These are phyloP conservation scores for Acacia melanoxylon DNA, from an alignment of 306 rosid genomes.

Conservation along the genomic window DNA sequence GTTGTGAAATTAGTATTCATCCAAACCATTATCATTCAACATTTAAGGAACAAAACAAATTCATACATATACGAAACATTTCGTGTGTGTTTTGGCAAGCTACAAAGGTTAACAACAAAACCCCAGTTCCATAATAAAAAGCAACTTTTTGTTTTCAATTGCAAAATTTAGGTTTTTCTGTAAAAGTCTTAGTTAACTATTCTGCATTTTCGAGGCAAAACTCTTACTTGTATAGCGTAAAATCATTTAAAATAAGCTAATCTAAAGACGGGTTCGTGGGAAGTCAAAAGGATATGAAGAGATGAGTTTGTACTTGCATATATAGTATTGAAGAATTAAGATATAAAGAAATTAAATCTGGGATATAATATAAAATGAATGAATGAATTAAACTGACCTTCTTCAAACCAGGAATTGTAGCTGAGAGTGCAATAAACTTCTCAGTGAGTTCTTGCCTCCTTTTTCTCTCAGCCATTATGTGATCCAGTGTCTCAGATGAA, in stretches of 20 bases:
- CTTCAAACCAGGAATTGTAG: constrained; percentile 39
- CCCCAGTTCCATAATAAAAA: background rate
- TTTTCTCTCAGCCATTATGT: constrained; percentile 37
- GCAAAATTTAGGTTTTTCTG: background rate
- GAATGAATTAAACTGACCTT: constrained; percentile 23
- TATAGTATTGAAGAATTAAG: background rate
- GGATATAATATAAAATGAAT: background rate
- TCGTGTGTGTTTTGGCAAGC: background rate
- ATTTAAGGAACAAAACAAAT: background rate
- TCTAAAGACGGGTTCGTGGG: too few relatives aligned
- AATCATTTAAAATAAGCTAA: too few relatives aligned
- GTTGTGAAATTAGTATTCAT: background rate
- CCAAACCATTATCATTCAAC: background rate
- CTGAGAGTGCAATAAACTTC: constrained; percentile 38
- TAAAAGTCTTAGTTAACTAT: too few relatives aligned
- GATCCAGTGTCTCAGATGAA: constrained; percentile 28
- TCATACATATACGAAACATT: too few relatives aligned
- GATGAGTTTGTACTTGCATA: too few relatives aligned
- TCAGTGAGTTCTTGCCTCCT: constrained; percentile 34
- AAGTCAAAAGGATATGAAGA: too few relatives aligned
- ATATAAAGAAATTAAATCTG: too few relatives aligned
- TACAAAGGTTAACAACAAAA: too few relatives aligned
- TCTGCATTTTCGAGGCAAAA: too few relatives aligned
- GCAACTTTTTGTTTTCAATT: background rate
- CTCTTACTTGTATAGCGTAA: too few relatives aligned